Conservation (phyloP, 2,329 filamentous ascomycete species). For the Apiospora hydei region DNA sequence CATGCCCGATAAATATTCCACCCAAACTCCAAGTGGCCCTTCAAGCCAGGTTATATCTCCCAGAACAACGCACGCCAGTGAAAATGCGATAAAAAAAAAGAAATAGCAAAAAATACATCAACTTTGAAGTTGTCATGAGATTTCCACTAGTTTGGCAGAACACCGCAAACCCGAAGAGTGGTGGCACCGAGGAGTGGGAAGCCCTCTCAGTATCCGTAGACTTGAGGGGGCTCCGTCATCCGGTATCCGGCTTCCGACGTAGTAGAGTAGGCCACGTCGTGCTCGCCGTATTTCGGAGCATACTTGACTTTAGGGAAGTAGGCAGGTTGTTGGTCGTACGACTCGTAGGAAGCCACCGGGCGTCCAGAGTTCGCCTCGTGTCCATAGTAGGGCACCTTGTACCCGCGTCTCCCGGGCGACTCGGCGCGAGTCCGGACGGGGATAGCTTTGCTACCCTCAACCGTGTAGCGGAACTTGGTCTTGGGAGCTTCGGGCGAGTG, state of each 20-base stretch:
- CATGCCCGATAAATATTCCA: not conserved
- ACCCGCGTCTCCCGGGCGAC: slow-evolving; percentile 2
- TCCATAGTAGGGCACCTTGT: slow-evolving; percentile 17
- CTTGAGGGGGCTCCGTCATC: not conserved
- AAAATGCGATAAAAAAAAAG: slow-evolving; percentile 10
- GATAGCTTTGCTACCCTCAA: slow-evolving; percentile 22
- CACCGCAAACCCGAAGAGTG: not conserved
- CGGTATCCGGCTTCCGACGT: not conserved
- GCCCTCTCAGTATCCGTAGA: slow-evolving; percentile 3
- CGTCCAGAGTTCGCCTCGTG: slow-evolving; percentile 25
- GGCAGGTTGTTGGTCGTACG: slow-evolving; percentile 10
- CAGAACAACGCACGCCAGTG: not conserved
- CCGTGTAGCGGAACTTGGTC: slow-evolving; percentile 28
- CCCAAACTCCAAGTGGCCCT: slow-evolving; percentile 18
- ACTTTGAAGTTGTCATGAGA: slow-evolving; percentile 2
- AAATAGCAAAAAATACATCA: slow-evolving; percentile 5
- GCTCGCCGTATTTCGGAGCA: not conserved
- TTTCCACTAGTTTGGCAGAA: not conserved
- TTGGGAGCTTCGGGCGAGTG: slow-evolving; percentile 24
- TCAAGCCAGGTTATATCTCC: not conserved
- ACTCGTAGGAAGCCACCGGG: slow-evolving; percentile 17
- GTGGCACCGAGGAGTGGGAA: not conserved
- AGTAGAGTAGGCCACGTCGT: slow-evolving; percentile 22
- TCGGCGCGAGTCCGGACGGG: slow-evolving; percentile 1
- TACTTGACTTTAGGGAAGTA: slow-evolving; percentile 25